phyloP scores from a whole-genome alignment of 2,329 filamentous ascomycete species.

The Chaetomiaceae sp. region DNA sequence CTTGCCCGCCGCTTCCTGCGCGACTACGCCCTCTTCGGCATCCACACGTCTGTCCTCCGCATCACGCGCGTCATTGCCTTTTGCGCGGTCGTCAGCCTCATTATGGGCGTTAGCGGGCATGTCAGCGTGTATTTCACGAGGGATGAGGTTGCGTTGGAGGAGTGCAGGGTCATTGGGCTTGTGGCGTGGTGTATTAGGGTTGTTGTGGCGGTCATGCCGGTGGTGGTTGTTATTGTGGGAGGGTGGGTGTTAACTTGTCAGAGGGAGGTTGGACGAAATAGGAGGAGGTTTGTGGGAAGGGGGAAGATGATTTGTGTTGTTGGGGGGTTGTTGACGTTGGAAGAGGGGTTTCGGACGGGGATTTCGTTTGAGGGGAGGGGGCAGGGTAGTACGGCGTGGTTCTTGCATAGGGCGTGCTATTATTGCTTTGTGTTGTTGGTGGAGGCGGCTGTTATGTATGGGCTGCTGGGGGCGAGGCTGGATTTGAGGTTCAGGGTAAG shows the following conservation, averaged over 20 bases:
- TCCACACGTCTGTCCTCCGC: conserved; percentile 45
- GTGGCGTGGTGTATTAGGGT: conserved; percentile 52
- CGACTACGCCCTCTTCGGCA: conserved; percentile 36
- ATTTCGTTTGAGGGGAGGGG: conserved; percentile 43
- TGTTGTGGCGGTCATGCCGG: conserved; percentile 54
- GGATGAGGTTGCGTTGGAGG: conserved; percentile 37
- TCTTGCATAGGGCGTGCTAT: conserved; percentile 55
- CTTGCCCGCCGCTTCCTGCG: conserved; percentile 59
- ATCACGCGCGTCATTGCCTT: conserved; percentile 46
- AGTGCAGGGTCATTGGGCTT: conserved; percentile 52
- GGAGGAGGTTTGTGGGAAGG: conserved; percentile 50
- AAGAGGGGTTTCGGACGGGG: conserved; percentile 53
- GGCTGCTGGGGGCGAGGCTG: conserved; percentile 42
- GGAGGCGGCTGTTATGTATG: conserved; percentile 53
- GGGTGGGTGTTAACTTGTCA: not conserved
- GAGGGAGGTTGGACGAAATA: conserved; percentile 24
- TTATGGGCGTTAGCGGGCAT: conserved; percentile 51
- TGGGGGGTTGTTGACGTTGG: conserved; percentile 48
- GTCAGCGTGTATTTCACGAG: conserved; percentile 54
- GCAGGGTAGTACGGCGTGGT: conserved; percentile 48
- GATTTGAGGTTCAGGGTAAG: conserved; percentile 9
- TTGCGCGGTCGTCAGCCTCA: conserved; percentile 36
- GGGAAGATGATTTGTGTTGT: conserved; percentile 47
- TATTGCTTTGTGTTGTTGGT: conserved; percentile 61
- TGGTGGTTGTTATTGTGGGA: conserved; percentile 43